Conservation (phyloP, 106 monocot species). For the Platanthera guangdongensis region DNA sequence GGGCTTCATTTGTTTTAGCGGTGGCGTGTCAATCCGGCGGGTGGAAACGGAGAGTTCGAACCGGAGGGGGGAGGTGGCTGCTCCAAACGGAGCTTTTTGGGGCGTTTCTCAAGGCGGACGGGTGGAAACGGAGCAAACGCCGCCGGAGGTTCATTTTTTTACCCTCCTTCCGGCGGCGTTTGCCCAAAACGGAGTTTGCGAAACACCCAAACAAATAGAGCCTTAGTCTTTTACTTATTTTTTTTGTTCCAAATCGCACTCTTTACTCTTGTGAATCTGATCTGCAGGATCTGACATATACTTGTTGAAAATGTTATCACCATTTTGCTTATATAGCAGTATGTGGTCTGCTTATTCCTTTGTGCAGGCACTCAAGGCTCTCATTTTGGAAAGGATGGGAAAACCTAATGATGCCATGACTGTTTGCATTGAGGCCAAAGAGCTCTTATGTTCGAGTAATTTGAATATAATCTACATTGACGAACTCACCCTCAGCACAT, state of each 20-base stretch:
- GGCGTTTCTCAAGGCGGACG: too few species aligned
- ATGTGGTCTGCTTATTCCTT: not conserved
- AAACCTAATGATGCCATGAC: constrained; percentile 75
- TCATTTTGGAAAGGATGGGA: constrained; percentile 91
- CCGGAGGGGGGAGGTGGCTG: too few species aligned
- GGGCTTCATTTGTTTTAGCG: too few species aligned
- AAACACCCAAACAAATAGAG: too few species aligned
- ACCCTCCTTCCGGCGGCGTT: too few species aligned
- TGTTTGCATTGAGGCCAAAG: constrained; percentile 74
- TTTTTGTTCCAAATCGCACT: not conserved
- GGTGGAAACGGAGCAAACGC: too few species aligned
- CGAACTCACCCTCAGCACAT: constrained; percentile 91
- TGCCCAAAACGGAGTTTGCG: too few species aligned
- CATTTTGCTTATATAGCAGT: not conserved
- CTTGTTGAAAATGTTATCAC: not conserved
- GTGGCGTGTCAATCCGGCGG: too few species aligned
- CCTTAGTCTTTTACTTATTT: not conserved
- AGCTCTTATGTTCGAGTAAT: constrained; percentile 43
- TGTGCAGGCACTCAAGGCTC: constrained; percentile 87
- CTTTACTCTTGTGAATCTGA: not conserved
- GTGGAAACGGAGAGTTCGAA: too few species aligned
- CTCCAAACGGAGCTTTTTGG: too few species aligned
- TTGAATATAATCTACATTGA: constrained; percentile 44
- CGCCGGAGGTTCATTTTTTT: too few species aligned
- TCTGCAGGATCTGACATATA: not conserved